Conservation (phyloP, 1,139 yeast species). For the Saccharomyces pastorianus region DNA sequence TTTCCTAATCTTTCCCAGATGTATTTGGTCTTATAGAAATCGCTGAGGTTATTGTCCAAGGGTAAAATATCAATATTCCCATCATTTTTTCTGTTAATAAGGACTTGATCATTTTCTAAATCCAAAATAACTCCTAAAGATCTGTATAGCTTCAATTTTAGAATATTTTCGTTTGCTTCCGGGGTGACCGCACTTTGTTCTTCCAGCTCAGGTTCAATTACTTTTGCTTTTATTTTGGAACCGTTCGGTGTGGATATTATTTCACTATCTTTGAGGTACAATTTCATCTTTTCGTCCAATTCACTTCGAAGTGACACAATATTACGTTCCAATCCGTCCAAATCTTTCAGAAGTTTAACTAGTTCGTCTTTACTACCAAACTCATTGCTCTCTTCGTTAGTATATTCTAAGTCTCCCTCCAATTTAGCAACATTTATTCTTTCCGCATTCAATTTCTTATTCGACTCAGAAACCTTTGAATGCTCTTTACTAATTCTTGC, state of each 20-base stretch:
- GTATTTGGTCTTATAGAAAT: constrained; percentile 24
- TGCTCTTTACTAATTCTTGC: constrained; percentile 10
- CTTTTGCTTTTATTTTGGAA: constrained; percentile 3
- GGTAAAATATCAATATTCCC: constrained; percentile 21
- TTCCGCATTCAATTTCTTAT: constrained; percentile 6
- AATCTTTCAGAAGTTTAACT: constrained; percentile 14
- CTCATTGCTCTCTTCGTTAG: constrained; percentile 13
- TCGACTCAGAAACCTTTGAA: constrained; percentile 9
- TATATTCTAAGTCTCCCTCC: constrained; percentile 7
- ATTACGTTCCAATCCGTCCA: constrained; percentile 18
- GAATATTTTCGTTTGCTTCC: constrained; percentile 17
- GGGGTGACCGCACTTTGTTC: constrained; percentile 6
- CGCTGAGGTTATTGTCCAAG: constrained; percentile 22
- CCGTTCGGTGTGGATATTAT: constrained; percentile 7
- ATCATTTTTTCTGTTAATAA: constrained; percentile 16
- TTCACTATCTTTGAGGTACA: constrained; percentile 6
- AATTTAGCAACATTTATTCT: constrained; percentile 8
- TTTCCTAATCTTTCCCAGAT: constrained; percentile 22
- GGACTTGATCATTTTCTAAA: constrained; percentile 22
- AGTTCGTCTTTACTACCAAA: constrained; percentile 14
- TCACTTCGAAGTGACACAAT: constrained; percentile 12
- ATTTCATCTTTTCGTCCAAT: constrained; percentile 16
- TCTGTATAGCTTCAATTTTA: constrained; percentile 26
- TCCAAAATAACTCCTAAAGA: constrained; percentile 27
- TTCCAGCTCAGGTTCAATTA: constrained; percentile 10